Percentiles rank a stretch among this genome's conserved stretches.
Evolutionary conservation across 106 monocot species (phyloP).

Genomic region (Agapanthus africanus): DNA sequence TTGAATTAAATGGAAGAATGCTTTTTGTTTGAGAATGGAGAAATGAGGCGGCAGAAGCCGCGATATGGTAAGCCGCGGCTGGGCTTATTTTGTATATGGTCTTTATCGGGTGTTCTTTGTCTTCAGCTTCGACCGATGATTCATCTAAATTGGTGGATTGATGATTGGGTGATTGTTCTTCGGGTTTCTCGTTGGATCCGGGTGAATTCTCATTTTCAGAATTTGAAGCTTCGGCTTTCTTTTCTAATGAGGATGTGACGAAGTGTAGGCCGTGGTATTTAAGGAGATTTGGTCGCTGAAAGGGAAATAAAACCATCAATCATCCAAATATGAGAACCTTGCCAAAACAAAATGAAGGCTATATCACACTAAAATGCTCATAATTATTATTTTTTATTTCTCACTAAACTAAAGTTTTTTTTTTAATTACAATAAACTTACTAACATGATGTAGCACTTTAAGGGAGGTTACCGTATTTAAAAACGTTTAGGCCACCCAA

Average conservation of each 20-base stretch:
- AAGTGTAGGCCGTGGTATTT: conserved; percentile 44
- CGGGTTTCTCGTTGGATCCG: not conserved
- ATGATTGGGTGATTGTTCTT: not conserved
- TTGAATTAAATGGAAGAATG: conserved; percentile 6
- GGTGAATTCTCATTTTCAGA: conserved; percentile 6
- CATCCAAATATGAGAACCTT: no score
- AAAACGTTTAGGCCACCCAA: no score
- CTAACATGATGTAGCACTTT: no score
- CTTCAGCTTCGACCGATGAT: not conserved
- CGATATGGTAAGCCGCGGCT: conserved; percentile 31
- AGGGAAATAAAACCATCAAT: no score
- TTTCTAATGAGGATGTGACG: conserved; percentile 74
- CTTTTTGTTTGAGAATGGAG: conserved; percentile 38
- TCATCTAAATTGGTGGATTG: not conserved
- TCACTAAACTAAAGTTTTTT: no score
- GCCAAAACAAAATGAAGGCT: no score
- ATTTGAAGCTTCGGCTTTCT: conserved; percentile 22
- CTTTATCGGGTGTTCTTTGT: conserved; percentile 1
- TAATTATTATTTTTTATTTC: no score
- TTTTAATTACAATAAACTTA: no score
- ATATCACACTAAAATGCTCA: no score
- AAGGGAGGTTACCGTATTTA: no score
- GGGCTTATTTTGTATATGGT: conserved; percentile 21
- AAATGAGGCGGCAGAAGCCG: conserved; percentile 73
- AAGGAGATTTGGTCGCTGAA: conserved; percentile 47